Conservation (phyloP, 2,329 filamentous ascomycete species). For the Hymenoscyphus fraxineus region DNA sequence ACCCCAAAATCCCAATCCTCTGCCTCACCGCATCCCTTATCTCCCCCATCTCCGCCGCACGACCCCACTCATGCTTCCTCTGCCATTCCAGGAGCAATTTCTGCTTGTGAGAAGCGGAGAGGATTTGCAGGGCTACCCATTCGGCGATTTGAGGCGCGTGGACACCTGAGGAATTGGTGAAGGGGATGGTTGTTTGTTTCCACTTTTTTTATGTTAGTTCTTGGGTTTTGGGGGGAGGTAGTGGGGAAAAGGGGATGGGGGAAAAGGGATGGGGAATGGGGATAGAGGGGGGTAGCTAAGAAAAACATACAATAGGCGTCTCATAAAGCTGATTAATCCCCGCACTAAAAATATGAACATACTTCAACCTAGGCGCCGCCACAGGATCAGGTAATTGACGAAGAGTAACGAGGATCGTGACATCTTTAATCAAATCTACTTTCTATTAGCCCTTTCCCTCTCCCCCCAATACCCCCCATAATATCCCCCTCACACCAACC, state of each 20-base stretch:
- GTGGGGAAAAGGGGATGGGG: not conserved
- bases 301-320: constrained; percentile 22
- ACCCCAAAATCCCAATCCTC: constrained; percentile 48
- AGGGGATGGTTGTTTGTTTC: constrained; percentile 34
- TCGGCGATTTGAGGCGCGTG: constrained; percentile 58
- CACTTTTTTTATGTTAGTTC: constrained; percentile 17
- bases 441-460: no score
- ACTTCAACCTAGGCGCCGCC: constrained; percentile 34
- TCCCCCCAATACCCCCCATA: not conserved
- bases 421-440: constrained; percentile 28
- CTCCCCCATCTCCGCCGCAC: constrained; percentile 30
- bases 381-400: constrained; percentile 28
- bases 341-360: constrained; percentile 36
- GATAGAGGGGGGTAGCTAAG: not conserved
- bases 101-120: constrained; percentile 55
- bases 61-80: constrained; percentile 51
- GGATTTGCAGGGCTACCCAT: constrained; percentile 61
- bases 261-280: not conserved
- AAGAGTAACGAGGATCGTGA: constrained; percentile 36
- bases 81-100: constrained; percentile 53
- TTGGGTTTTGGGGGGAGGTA: not conserved
- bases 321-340: constrained; percentile 33
- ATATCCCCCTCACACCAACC: constrained; percentile 22
- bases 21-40: constrained; percentile 55
- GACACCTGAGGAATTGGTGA: constrained; percentile 37